phyloP scores from a whole-genome alignment of 1,284 basidiomycete genomes.

The Bondarzewia mesenterica region DNA sequence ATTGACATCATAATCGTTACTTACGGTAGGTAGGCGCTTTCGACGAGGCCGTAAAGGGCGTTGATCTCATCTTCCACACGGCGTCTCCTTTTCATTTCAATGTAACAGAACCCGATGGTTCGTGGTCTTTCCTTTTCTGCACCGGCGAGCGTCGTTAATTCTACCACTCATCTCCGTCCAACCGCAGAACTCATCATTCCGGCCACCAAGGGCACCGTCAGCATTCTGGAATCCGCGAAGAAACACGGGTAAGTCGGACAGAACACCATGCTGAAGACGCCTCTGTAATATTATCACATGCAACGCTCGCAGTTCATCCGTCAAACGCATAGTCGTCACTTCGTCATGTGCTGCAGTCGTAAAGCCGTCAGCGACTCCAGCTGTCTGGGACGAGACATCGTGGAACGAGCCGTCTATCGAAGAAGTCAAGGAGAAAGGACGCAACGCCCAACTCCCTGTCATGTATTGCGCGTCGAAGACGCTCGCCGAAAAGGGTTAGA shows the following conservation, averaged over 20 bases:
- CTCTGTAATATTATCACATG: neutral
- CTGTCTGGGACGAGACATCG: conserved; percentile 34
- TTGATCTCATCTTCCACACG: too few species aligned
- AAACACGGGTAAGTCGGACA: conserved; percentile 43
- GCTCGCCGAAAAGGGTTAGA: conserved; percentile 54
- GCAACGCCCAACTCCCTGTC: conserved; percentile 28
- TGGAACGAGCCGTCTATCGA: conserved; percentile 60
- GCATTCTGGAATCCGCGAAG: conserved; percentile 41
- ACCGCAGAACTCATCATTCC: conserved; percentile 53
- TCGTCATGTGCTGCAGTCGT: too few species aligned
- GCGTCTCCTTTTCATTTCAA: too few species aligned
- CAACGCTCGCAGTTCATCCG: conserved; percentile 18
- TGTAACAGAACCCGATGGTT: too few species aligned
- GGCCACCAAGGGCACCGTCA: too few species aligned
- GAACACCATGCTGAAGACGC: too few species aligned
- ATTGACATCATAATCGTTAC: too few species aligned
- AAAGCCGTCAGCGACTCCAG: conserved; percentile 15
- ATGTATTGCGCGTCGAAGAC: conserved; percentile 61
- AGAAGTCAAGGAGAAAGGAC: conserved; percentile 44
- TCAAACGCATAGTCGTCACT: conserved; percentile 62
- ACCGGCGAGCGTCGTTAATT: too few species aligned
- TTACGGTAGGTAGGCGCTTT: too few species aligned
- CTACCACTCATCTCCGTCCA: neutral
- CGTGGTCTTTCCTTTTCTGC: conserved; percentile 19
- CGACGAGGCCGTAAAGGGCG: too few species aligned